Base-by-base conservation (phyloP, 1,284 basidiomycete species). In the Xerocomus nothofagi region DNA sequence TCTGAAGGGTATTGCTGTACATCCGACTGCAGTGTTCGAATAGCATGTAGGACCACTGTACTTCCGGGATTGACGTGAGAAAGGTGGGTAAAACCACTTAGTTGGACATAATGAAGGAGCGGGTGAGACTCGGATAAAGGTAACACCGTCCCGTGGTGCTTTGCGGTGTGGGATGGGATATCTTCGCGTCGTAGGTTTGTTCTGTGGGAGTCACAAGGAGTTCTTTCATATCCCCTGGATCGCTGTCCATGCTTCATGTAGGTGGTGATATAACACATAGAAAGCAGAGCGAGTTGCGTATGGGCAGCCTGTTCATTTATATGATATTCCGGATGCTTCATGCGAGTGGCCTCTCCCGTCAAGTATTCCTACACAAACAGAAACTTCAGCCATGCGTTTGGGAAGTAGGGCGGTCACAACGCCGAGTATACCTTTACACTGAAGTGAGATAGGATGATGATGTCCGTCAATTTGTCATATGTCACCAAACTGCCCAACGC, bases 401-500 rank as follows among this genome's bases (percentile, higher is more conserved):
- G n/a, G 6, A 11, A 12, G 1, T 1, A 11, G 18, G 9, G 6
- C 32, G 2, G 7, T 15, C 8, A 43, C 4, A 6, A 44, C 4
- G 1, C 12, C 24, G 1, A 17, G 4, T 20, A 11, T 44, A 44
- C 44, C 46, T 49, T 49, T 10, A 44, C 43, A 27, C 52, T 56
- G n/a, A 36, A 39, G 14, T 53, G 53, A 0, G 53, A 54, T 20
- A 55, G 14, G 7, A 17, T 33, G 3, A 57, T 12, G 3, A 43
- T 3, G 2, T 36, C 44, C n/a, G 43, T 55, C 29, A 15, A 9
- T 12, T 36, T 21, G 3, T 54, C 15, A 10, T 55, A 20, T 5
- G 4, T 43, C 17, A 54, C 53, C 34, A 55, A 29, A 21, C 53
- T 55, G 1, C 39, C 23, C 1, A 57, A 24, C 1, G 20, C 51